These are phyloP conservation scores for Candida namnaoensis DNA, from an alignment of 805 yeast species.

Conservation along the genomic window DNA sequence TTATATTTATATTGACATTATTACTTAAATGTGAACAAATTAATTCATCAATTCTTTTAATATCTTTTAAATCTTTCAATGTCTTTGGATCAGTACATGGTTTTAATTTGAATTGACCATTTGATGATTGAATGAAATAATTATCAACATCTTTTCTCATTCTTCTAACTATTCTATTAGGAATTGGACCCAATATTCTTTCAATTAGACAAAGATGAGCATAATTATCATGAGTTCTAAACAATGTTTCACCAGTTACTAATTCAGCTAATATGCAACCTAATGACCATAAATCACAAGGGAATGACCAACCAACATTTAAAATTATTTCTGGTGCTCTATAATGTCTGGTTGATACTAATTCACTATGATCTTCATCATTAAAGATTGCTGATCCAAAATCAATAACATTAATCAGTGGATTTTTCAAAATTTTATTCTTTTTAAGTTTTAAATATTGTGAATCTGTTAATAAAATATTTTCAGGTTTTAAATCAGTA, in stretches of 20 bases:
- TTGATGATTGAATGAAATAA: neutral
- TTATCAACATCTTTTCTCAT: slow-evolving; percentile 6
- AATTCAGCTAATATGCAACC: slow-evolving; percentile 91
- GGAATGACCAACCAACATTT: slow-evolving; percentile 94
- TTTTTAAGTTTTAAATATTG: slow-evolving; percentile 13
- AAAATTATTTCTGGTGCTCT: slow-evolving; percentile 94
- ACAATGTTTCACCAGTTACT: slow-evolving; percentile 88
- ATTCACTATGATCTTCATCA: slow-evolving; percentile 87
- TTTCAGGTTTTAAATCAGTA: slow-evolving; percentile 96
- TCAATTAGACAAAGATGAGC: slow-evolving; percentile 97
- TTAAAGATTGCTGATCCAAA: slow-evolving; percentile 95
- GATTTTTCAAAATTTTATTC: slow-evolving; percentile 54
- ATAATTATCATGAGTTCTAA: slow-evolving; percentile 88
- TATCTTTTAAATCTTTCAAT: slow-evolving; percentile 7
- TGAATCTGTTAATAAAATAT: slow-evolving; percentile 41
- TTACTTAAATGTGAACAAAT: slow-evolving; percentile 26
- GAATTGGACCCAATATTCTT: slow-evolving; percentile 53
- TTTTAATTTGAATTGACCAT: neutral
- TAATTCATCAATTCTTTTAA: slow-evolving; percentile 34
- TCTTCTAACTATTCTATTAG: slow-evolving; percentile 23
- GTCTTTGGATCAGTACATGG: neutral
- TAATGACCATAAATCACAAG: slow-evolving; percentile 95
- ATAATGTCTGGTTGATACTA: slow-evolving; percentile 93
- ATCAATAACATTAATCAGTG: slow-evolving; percentile 84
- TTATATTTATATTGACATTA: slow-evolving; percentile 16